These are phyloP conservation scores for Theileria sp. DNA, from an alignment of 169 alveolate species.

Conservation along the genomic window DNA sequence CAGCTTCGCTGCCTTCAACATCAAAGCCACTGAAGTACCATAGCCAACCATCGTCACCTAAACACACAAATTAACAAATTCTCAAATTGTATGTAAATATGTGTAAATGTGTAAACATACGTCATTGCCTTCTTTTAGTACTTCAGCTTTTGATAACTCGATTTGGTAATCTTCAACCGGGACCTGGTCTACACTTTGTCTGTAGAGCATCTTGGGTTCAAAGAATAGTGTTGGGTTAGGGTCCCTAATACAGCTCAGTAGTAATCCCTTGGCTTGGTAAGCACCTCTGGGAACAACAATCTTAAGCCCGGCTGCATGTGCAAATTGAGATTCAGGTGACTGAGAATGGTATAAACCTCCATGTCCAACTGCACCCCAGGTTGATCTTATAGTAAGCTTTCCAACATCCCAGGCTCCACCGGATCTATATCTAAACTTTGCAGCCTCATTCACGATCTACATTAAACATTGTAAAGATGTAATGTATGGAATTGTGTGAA, in stretches of 20 bases:
- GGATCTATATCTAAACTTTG: slow-evolving; percentile 91
- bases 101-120: neutral
- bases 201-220: slow-evolving; percentile 95
- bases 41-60: slow-evolving; percentile 83
- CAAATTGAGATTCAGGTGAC: slow-evolving; percentile 94
- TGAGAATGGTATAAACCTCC: slow-evolving; percentile 96
- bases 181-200: slow-evolving; percentile 92
- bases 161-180: slow-evolving; percentile 89
- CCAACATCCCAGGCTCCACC: slow-evolving; percentile 93
- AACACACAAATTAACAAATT: neutral
- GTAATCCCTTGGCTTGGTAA: slow-evolving; percentile 91
- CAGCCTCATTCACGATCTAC: slow-evolving; percentile 93
- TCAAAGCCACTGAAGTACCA: slow-evolving; percentile 81
- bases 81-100: neutral
- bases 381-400: slow-evolving; percentile 87
- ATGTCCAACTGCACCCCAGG: slow-evolving; percentile 98
- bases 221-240: slow-evolving; percentile 92
- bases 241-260: slow-evolving; percentile 83
- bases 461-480: neutral
- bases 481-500: neutral
- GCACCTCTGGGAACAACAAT: slow-evolving; percentile 95
- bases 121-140: slow-evolving; percentile 89
- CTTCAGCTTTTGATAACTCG: slow-evolving; percentile 91
- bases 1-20: slow-evolving; percentile 86
- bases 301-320: slow-evolving; percentile 93